A percentile compares a stretch with the other conserved stretches of the same genome.
Conservation (phyloP, 2,329 filamentous ascomycete species). For the Nothopassalora personata region DNA sequence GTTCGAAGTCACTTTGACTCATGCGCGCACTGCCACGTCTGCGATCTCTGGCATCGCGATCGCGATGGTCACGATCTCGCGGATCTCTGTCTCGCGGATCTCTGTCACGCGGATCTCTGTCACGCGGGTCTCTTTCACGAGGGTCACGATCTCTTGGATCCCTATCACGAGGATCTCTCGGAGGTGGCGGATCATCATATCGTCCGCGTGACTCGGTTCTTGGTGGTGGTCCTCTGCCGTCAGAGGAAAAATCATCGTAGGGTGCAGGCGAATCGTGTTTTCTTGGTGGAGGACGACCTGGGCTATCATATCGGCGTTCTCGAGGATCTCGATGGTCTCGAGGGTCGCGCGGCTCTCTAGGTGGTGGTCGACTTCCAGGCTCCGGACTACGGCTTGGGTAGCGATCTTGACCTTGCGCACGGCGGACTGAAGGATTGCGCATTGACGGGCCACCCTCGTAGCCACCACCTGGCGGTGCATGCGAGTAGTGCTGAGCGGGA, state of each 20-base stretch:
- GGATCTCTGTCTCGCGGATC: background rate
- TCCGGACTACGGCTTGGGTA: slow-evolving; percentile 17
- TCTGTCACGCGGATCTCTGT: background rate
- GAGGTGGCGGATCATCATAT: background rate
- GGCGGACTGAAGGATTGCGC: slow-evolving; percentile 15
- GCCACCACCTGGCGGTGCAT: slow-evolving; percentile 8
- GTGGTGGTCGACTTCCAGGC: slow-evolving; percentile 7
- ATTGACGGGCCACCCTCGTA: slow-evolving; percentile 16
- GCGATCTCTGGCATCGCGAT: slow-evolving; percentile 2
- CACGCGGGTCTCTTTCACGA: background rate
- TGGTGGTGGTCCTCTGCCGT: background rate
- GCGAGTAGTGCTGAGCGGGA: slow-evolving; percentile 7
- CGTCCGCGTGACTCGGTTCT: background rate
- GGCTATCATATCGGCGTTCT: slow-evolving; percentile 8
- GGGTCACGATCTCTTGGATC: background rate
- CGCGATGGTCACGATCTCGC: slow-evolving; percentile 7
- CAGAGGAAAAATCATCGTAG: slow-evolving; percentile 4
- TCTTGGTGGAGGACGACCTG: slow-evolving; percentile 8
- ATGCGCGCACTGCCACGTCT: slow-evolving; percentile 7
- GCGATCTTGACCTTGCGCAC: slow-evolving; percentile 11
- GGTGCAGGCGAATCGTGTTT: slow-evolving; percentile 12
- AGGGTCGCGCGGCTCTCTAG: slow-evolving; percentile 2
- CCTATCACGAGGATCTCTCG: background rate
- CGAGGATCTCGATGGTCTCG: background rate
- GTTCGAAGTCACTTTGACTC: slow-evolving; percentile 10